phyloP scores from a whole-genome alignment of 805 yeast genomes.

The Zygosaccharomyces bailii region DNA sequence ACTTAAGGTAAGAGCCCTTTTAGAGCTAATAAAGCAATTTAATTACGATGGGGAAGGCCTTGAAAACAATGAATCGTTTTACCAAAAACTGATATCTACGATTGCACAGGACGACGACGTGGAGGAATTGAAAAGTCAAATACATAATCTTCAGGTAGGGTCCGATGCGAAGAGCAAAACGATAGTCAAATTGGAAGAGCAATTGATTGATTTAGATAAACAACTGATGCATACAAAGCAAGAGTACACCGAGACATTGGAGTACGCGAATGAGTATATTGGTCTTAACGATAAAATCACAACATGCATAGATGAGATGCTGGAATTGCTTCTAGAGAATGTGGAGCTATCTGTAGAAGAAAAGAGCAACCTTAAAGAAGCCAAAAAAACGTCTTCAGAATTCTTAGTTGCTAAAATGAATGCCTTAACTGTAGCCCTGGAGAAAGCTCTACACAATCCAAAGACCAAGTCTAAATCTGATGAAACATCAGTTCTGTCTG shows the following conservation, averaged over 20 bases:
- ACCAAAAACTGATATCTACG: conserved; percentile 21
- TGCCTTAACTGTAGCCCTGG: conserved; percentile 23
- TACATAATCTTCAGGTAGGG: conserved; percentile 16
- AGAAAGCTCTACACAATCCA: conserved; percentile 16
- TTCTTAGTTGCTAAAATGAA: conserved; percentile 31
- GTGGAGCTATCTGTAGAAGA: conserved; percentile 22
- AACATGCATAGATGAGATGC: conserved; percentile 22
- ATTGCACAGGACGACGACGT: conserved; percentile 23
- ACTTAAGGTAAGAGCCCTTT: conserved; percentile 34
- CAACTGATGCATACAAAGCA: conserved; percentile 26
- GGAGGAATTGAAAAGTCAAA: conserved; percentile 17
- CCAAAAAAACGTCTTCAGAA: conserved; percentile 24
- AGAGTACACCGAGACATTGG: conserved; percentile 29
- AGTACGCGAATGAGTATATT: conserved; percentile 31
- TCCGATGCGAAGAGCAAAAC: conserved; percentile 21
- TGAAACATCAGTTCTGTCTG: background rate
- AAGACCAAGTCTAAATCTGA: background rate
- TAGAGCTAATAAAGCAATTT: conserved; percentile 32
- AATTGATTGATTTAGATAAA: conserved; percentile 27
- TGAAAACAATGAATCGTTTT: conserved; percentile 17
- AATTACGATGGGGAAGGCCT: conserved; percentile 10
- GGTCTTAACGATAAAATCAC: conserved; percentile 29
- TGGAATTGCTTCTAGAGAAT: conserved; percentile 17
- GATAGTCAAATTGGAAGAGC: conserved; percentile 21
- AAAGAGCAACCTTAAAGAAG: conserved; percentile 19